These are phyloP conservation scores for Saksenaea vasiformis DNA, from an alignment of 371 early-diverging fungal genomes.

Conservation along the genomic window DNA sequence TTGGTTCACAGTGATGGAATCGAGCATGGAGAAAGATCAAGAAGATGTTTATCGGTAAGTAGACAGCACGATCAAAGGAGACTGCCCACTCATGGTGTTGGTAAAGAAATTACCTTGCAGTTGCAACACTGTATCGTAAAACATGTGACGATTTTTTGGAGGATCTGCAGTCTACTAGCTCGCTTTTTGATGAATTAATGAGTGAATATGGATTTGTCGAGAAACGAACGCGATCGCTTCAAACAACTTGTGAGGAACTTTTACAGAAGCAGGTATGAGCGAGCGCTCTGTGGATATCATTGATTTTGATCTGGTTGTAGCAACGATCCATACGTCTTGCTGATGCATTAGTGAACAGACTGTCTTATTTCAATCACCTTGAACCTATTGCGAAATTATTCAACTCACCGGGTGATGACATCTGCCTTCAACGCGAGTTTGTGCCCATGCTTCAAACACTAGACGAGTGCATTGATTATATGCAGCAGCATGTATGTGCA, in stretches of 20 bases:
- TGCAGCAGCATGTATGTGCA: conserved; percentile 66
- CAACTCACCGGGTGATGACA: conserved; percentile 79
- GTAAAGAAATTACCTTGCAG: conserved; percentile 53
- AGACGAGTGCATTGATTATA: conserved; percentile 82
- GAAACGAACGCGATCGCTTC: conserved; percentile 70
- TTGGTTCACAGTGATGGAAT: conserved; percentile 84
- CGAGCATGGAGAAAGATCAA: conserved; percentile 81
- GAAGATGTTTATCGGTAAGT: conserved; percentile 78
- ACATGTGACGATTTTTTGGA: conserved; percentile 61
- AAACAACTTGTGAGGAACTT: conserved; percentile 79
- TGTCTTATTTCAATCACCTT: conserved; percentile 80
- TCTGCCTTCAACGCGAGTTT: conserved; percentile 78
- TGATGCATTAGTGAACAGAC: conserved; percentile 60
- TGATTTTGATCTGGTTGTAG: conserved; percentile 21
- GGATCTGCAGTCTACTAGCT: conserved; percentile 54
- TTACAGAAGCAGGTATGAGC: conserved; percentile 63
- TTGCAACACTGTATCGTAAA: conserved; percentile 49
- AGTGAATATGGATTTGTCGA: conserved; percentile 75
- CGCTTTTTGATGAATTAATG: conserved; percentile 61
- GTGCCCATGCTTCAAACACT: conserved; percentile 73
- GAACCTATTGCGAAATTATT: conserved; percentile 79
- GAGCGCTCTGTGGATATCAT: background rate
- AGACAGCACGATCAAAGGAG: background rate
- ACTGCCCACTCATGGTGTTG: background rate
- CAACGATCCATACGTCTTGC: conserved; percentile 65